Evolutionary conservation across 805 yeast species (phyloP), one percentile per base, ranked within the genome.

Genomic region (Ogataea wickerhamii): DNA sequence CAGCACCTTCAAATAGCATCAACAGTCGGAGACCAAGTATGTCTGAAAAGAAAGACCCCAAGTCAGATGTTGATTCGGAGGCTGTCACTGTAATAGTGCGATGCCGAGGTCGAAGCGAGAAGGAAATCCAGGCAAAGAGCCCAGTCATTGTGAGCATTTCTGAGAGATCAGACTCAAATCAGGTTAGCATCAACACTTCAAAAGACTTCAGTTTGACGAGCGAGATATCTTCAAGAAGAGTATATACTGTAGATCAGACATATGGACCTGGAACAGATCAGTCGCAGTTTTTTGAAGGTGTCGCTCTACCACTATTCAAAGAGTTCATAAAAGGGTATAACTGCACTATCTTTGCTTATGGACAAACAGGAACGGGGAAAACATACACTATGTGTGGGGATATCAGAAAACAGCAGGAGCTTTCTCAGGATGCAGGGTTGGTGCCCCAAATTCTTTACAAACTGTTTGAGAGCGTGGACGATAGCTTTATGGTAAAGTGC

Each of bases 321-420:
- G 79, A 75, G 39, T 75, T 76, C 40, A 44, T 74, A 34, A 55
- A 58, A 33, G 81, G 82, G 12, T 69, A 60, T 43, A 76, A 76
- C 49, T 77, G 76, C 38, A 73, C 81, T 1, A 68, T 76, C 5
- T 59, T 76, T 39, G 78, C 80, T 2, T 76, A 76, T 53, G 82
- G 82, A 17, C 82, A 76, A 52, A 76, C 82, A 1, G 81, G 81
- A 10, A 70, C 80, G 2, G 82, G 82, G 4, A 76, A 76, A 48
- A 76, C 82, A 0, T 70, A 71, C 55, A 74, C 82, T 2, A 76
- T 76, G 82, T 71, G 74, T 55, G 81, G 82, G 6, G 71, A 69
- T 10, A 52, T 34, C 20, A 40, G 49, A 6, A 57, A 55, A 8
- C 32, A 17, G 13, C 40, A 41, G 14, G 45, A 49, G 12, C 40